phyloP scores from a whole-genome alignment of 1,284 basidiomycete species.

The Cutaneotrichosporon dermatis region DNA sequence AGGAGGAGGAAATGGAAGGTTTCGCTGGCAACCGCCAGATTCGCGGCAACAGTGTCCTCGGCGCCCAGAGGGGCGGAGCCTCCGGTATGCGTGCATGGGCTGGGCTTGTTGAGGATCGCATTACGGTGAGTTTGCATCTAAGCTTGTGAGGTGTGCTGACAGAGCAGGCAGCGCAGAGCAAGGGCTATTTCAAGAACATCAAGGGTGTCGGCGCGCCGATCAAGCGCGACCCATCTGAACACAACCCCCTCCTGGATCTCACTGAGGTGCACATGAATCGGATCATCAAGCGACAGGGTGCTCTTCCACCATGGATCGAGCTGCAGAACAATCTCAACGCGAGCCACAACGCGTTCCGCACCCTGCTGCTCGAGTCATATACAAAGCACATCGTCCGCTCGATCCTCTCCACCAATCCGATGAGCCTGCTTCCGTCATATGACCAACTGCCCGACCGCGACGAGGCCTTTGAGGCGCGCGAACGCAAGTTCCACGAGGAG shows the following conservation, averaged over 20 bases:
- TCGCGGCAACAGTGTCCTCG: constrained; percentile 42
- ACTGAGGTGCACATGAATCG: constrained; percentile 74
- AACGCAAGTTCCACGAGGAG: constrained; percentile 65
- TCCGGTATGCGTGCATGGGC: constrained; percentile 67
- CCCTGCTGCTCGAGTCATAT: constrained; percentile 53
- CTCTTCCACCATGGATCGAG: constrained; percentile 87
- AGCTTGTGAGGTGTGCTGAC: not conserved
- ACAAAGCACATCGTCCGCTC: constrained; percentile 59
- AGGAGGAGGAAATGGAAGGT: constrained; percentile 53
- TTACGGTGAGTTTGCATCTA: constrained; percentile 51
- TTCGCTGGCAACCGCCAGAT: constrained; percentile 54
- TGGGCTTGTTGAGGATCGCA: constrained; percentile 69
- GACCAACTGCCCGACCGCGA: constrained; percentile 59
- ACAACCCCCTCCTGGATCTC: constrained; percentile 68
- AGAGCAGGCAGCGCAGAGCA: constrained; percentile 40
- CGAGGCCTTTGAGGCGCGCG: constrained; percentile 66
- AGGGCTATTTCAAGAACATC: constrained; percentile 68
- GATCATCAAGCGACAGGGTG: constrained; percentile 77
- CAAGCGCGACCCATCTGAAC: constrained; percentile 58
- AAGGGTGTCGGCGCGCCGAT: constrained; percentile 73
- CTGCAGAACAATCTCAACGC: constrained; percentile 64
- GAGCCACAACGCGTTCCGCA: constrained; percentile 61
- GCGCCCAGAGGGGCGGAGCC: constrained; percentile 34
- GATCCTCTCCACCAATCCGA: constrained; percentile 52
- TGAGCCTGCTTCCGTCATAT: constrained; percentile 46